Evolutionary conservation across 148 eudicot species (phyloP).

Genomic region (Euryodendron excelsum): DNA sequence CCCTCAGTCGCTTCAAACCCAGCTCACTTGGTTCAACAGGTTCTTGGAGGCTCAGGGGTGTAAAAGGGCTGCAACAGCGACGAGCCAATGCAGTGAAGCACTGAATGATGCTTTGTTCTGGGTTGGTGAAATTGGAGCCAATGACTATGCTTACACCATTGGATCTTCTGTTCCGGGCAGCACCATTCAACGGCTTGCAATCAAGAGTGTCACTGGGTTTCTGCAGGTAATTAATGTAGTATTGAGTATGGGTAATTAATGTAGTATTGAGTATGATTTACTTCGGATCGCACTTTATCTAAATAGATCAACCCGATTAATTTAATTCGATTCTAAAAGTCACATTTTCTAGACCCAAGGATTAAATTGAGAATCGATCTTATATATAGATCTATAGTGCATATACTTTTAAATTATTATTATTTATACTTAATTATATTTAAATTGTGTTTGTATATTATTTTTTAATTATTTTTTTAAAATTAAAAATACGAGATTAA

Average conservation of each 20-base stretch:
- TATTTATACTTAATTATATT: no score
- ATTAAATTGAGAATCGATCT: no score
- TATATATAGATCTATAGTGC: no score
- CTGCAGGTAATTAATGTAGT: constrained; percentile 58
- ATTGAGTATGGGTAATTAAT: no score
- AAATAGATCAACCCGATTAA: no score
- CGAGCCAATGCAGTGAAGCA: constrained; percentile 23
- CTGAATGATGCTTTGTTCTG: constrained; percentile 43
- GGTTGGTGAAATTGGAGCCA: constrained; percentile 59
- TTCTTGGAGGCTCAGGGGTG: constrained; percentile 29
- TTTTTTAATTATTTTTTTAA: no score
- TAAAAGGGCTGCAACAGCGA: background rate
- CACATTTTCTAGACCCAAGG: no score
- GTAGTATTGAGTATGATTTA: background rate
- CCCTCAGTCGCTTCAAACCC: constrained; percentile 32
- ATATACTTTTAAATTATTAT: no score
- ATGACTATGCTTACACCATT: constrained; percentile 41
- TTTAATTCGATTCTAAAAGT: no score
- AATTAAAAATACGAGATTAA: no score
- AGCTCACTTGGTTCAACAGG: constrained; percentile 35
- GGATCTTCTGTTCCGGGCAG: constrained; percentile 21
- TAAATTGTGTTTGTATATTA: no score
- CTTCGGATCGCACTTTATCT: no score
- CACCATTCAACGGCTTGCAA: constrained; percentile 30
- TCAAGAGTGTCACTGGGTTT: constrained; percentile 16